Base-by-base conservation (phyloP, 1,284 basidiomycete species). In the Coniferiporia weirii region DNA sequence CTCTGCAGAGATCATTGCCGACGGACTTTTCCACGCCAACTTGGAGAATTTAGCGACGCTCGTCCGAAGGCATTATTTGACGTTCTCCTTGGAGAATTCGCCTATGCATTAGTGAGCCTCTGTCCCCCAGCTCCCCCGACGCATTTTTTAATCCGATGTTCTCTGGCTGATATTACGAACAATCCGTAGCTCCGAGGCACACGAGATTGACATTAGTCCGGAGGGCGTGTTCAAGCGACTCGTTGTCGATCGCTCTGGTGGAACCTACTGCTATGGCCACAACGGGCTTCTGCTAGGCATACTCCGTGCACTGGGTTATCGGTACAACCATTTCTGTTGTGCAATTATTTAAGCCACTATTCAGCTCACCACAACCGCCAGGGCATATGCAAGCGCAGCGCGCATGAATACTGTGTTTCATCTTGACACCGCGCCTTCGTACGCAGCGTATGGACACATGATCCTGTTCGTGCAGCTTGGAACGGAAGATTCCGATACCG, bases 41-140 rank as follows among this genome's bases (percentile, higher is more conserved):
- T 45, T 62, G 15, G 47, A 36, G 38, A 64, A 61, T 44, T 55
- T 64, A 7, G 52, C 49, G n/a, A 27, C 44, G 10, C 32, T 64
- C 3, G 56, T 64, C n/a, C 43, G 40, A 15, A 36, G 61, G 19
- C 64, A 65, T 50, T 51, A 62, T 3, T 6, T 63, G 12, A 43
- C 61, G 15, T 61, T 65, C 51, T 57, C 58, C 36, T 62, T 61
- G 38, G 64, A 65, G 50, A 65, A 59, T 27, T 53, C 63, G 12
- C 46, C 45, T 5, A 61, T 65, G 51, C 64, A 65, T 38, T 65
- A 64, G 64, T 65, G 60, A 50, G 56, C 46, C n/a, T n/a, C 44
- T 5, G 3, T 4, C 44, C 36, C 9, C 44, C 17, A 15, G 40
- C 20, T 40, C 8, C 15, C 38, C 38, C 9, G 9, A 40, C 38